Evolutionary conservation across 169 alveolate genomes (phyloP).

Genomic region (Plasmodium chabaudi): DNA sequence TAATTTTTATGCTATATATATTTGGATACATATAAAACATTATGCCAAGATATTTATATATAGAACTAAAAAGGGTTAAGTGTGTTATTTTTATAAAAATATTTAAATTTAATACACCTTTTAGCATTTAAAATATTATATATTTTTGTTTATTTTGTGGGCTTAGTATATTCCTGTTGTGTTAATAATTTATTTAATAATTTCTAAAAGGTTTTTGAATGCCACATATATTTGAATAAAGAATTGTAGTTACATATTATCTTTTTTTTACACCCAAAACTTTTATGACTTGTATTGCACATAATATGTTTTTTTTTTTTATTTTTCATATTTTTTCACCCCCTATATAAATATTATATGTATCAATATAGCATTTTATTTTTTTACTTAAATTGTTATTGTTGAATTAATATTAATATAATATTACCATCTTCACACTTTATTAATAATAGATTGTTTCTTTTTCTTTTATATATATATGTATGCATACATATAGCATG

Average conservation of each 20-base stretch:
- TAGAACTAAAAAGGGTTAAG: background rate
- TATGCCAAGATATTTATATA: background rate
- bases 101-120: background rate
- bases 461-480: background rate
- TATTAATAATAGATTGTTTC: too few relatives aligned
- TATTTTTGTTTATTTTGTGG: background rate
- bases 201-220: too few relatives aligned
- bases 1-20: background rate
- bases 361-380: background rate
- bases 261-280: too few relatives aligned
- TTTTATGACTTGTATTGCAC: too few relatives aligned
- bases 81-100: background rate
- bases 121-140: background rate
- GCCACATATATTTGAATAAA: background rate
- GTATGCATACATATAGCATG: constrained; percentile 1
- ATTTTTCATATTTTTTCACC: background rate
- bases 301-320: too few relatives aligned
- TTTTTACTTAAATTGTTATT: background rate
- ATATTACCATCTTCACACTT: too few relatives aligned
- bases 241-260: background rate
- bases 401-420: too few relatives aligned
- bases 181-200: too few relatives aligned
- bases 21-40: background rate
- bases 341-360: background rate
- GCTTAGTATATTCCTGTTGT: too few relatives aligned